These are phyloP conservation scores for Pseudopediastrum boryanum DNA, from an alignment of 139 green algal species.

Conservation along the genomic window DNA sequence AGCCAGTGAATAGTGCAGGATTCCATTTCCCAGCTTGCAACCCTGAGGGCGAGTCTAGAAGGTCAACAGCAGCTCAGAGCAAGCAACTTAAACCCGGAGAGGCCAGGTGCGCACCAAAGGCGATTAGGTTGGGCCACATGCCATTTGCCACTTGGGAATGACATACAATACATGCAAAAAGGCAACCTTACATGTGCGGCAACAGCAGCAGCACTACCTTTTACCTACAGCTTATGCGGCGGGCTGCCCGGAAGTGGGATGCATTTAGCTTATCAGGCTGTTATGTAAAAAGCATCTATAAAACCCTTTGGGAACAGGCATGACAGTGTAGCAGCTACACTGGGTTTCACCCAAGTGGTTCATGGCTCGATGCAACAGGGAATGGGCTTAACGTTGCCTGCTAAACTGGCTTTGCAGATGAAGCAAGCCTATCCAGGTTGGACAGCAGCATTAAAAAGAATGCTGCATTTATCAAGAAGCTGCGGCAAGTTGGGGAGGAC, in stretches of 20 bases:
- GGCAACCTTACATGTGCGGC: neutral
- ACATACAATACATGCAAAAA: neutral
- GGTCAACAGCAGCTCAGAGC: slow-evolving; percentile 26
- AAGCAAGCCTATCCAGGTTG: slow-evolving; percentile 63
- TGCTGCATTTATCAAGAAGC: slow-evolving; percentile 85
- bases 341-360: too few relatives aligned
- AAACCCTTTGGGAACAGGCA: too few relatives aligned
- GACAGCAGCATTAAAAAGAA: slow-evolving; percentile 96
- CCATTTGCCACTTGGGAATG: neutral
- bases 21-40: slow-evolving; percentile 19
- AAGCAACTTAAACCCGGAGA: slow-evolving; percentile 39
- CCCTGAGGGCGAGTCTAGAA: slow-evolving; percentile 29
- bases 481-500: slow-evolving; percentile 76
- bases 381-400: too few relatives aligned
- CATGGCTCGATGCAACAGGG: too few relatives aligned
- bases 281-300: too few relatives aligned
- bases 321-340: too few relatives aligned
- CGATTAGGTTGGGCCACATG: neutral
- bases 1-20: too few relatives aligned
- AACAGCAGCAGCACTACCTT: slow-evolving; percentile 1
- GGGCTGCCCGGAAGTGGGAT: too few relatives aligned
- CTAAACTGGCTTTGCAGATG: too few relatives aligned
- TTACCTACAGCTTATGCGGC: neutral
- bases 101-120: slow-evolving; percentile 29
- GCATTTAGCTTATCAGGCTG: neutral